Evolutionary conservation across 1,284 basidiomycete genomes (phyloP), one percentile per base, ranked within the genome.

Genomic region (Rhodotorula sp.): DNA sequence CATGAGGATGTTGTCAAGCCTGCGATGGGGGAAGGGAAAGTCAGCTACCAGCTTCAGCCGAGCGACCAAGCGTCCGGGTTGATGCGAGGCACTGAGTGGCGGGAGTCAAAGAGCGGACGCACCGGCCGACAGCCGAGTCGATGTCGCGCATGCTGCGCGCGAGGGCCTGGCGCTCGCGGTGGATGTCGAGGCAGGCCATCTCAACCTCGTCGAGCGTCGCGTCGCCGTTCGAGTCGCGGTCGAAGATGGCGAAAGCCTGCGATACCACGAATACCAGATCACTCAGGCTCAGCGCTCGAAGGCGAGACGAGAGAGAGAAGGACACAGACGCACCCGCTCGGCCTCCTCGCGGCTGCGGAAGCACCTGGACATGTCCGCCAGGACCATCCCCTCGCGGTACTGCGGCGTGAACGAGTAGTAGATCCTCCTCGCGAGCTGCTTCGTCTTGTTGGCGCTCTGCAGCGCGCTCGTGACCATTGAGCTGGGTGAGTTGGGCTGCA

Each of bases 101-200:
- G 32, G 39, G 36, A 50, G 12, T 19, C 54, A 37, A 10, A 13
- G 21, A 15, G 29, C 3, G 0, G 34, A 62, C 72, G 27, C 34
- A 72, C 60, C 91, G 85, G 36, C 90, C 88, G 41, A 94, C 91
- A 10, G 92, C 94, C 70, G 91, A 92, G 81, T 97, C 94, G 65
- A 96, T 84, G 81, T 96, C 93, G 53, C 89, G 87, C 92, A 97
- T 93, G 21, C 90, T 92, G 78, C 90, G 89, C 74, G 92, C 89
- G 66, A 97, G 87, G 12, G 90, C 89, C 53, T 94, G 82, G 73
- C 94, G 88, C 79, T 96, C 94, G 44, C 91, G 87, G 80, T 95
- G 92, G 69, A 92, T 86, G 65, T 92, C 89, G 70, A 92, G 83
- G 81, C 91, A 89, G 25, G 91, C 87, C 82, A 90, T 85, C 80